Conservation (phyloP, 441 rosid genomes). For the Corymbia citriodora region DNA sequence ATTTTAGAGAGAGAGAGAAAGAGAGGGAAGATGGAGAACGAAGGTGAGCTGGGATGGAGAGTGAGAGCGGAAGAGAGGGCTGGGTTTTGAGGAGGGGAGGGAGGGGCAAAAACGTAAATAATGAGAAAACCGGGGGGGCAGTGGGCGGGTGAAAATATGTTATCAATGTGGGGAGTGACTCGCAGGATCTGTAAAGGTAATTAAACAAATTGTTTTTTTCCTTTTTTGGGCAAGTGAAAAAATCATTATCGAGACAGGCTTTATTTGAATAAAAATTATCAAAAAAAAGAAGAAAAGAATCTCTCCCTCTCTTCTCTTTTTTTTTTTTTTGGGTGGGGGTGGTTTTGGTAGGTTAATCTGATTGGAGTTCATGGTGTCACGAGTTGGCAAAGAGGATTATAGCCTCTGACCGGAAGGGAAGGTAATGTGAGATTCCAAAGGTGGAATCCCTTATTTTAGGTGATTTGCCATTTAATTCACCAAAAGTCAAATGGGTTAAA, state of each 20-base stretch:
- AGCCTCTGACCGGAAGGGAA: neutral
- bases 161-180: slow-evolving; percentile 22
- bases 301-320: neutral
- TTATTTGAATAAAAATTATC: neutral
- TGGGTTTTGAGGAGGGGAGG: slow-evolving; percentile 38
- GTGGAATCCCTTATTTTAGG: neutral
- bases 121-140: slow-evolving; percentile 6
- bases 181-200: slow-evolving; percentile 26
- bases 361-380: neutral
- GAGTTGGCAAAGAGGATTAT: slow-evolving; percentile 20
- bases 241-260: neutral
- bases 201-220: neutral
- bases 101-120: slow-evolving; percentile 27
- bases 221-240: slow-evolving; percentile 4
- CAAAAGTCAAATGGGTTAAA: neutral
- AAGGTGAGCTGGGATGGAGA: slow-evolving; percentile 3
- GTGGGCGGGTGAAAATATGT: neutral
- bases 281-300: neutral
- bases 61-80: slow-evolving; percentile 4
- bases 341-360: neutral
- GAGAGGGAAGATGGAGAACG: neutral
- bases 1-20: neutral
- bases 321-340: neutral
- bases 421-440: neutral
- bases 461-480: neutral